Base-by-base conservation (phyloP, 495 filamentous ascomycete species). In the Polyplosphaeria fusca region DNA sequence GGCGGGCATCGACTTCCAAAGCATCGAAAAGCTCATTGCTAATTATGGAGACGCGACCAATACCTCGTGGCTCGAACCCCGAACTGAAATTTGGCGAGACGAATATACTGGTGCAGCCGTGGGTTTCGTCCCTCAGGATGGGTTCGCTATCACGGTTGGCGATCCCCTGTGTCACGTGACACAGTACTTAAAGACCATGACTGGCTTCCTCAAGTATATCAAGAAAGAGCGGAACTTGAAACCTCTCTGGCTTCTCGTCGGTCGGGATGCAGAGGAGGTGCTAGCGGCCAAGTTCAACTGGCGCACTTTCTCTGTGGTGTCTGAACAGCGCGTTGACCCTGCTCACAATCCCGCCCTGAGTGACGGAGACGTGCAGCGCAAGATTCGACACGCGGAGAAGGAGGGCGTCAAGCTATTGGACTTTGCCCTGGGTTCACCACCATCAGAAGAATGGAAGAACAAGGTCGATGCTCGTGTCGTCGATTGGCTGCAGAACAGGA, bases 41-140 rank as follows among this genome's bases (percentile, higher is more conserved):
- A 95, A 93, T 70, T 95, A 95, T 58, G 89, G 89, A 44, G 89
- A 93, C 67, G 87, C 89, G 14, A 87, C 88, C 13, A 89, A 91
- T 58, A 95, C 88, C 0, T 88, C 88, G 0, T 95, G 87, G 86
- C 80, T 87, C 18, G 89, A 95, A 68, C 84, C 87, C 4, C 82
- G 87, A 13, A 91, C 86, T 67, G 81, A 85, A 65, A 82, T 93
- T 58, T 95, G 86, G 86, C 86, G 89, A 4, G 86, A 93, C 61
- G 73, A 77, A 38, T 68, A 70, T 4, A 92, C 88, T 0, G 89
- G 89, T 40, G 89, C 89, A 4, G 89, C 89, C 0, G 77, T 91
- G 37, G 82, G 87, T 14, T 95, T 85, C 57, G 85, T 90, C 1
- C 80, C 84, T 20, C 81, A 84, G 62, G 79, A 82, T 69, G 83